Evolutionary conservation across 2,329 filamentous ascomycete genomes (phyloP).

Genomic region (Alternaria brassicae): DNA sequence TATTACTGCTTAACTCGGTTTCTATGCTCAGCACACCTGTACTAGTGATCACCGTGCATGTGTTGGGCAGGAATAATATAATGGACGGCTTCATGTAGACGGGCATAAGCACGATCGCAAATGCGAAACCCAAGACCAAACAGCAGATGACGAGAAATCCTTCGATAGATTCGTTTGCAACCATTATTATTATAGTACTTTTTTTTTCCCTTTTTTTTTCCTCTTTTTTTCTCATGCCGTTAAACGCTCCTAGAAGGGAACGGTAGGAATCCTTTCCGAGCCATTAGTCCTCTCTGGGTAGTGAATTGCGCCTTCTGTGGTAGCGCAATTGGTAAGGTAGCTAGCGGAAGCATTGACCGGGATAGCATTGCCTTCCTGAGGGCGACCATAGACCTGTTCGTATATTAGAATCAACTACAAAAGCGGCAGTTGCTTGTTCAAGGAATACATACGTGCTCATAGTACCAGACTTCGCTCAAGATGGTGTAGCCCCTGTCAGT

Average conservation of each 20-base stretch:
- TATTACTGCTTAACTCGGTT: too few relatives aligned
- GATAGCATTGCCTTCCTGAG: slow-evolving; percentile 60
- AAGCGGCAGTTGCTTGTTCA: not conserved
- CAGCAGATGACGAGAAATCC: too few relatives aligned
- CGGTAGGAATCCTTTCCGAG: slow-evolving; percentile 40
- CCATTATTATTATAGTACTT: not conserved
- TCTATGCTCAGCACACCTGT: too few relatives aligned
- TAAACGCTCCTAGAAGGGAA: slow-evolving; percentile 29
- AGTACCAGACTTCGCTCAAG: slow-evolving; percentile 71
- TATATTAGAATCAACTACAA: not conserved
- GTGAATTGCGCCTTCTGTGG: slow-evolving; percentile 59
- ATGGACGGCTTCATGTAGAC: too few relatives aligned
- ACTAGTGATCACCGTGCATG: too few relatives aligned
- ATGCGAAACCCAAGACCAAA: too few relatives aligned
- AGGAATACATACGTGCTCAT: slow-evolving; percentile 59
- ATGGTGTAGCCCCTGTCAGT: slow-evolving; percentile 64
- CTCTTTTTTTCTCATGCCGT: not conserved
- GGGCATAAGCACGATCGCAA: too few relatives aligned
- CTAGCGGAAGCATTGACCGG: slow-evolving; percentile 58
- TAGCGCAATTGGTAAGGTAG: slow-evolving; percentile 63
- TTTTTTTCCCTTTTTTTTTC: too few relatives aligned
- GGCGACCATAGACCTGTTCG: slow-evolving; percentile 55
- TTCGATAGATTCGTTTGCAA: too few relatives aligned
- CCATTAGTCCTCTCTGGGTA: slow-evolving; percentile 62
- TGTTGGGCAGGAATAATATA: too few relatives aligned